Evolutionary conservation across 2,329 filamentous ascomycete species (phyloP), one percentile per base, ranked within the genome.

Genomic region (Xylariaceae sp.): DNA sequence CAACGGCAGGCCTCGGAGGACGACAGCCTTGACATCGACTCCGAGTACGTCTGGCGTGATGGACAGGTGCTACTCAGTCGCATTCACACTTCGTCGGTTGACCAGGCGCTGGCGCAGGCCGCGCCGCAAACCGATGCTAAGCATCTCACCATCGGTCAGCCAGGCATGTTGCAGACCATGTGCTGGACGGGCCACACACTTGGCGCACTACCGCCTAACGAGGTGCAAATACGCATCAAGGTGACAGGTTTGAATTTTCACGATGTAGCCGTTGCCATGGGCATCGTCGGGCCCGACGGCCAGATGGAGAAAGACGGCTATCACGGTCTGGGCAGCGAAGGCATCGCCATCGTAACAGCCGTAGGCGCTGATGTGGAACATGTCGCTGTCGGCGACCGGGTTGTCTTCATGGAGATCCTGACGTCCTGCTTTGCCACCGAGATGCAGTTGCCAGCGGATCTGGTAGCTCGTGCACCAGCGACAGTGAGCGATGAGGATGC

Each of bases 311-410:
- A n/a, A n/a, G n/a, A n/a, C n/a, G n/a, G n/a, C n/a, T n/a, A n/a
- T n/a, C n/a, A n/a, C n/a, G n/a, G n/a, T n/a, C 11, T 26, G 6
- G 22, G 22, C 22, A 6, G 11, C 22, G 22, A 26, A 11, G 22
- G 6, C 22, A 26, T 11, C 3, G 50, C 48, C 18, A 28, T 52
- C 7, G 28, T 53, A 3, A 49, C 43, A 2, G 38, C 45, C 9
- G 29, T 49, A 6, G 51, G 51, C 4, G 13, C 17, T 3, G 32
- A 38, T 19, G 28, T 24, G 9, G 24, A 32, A 3, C 16, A 3
- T 33, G 12, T 39, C 9, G 18, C 34, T 9, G 39, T 46, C 8
- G 49, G 51, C n/a, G 45, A 52, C 15, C 45, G 38, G 4, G 49
- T 52, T 19, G 31, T 38, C 24, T 34, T 37, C 34, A 6, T 32